Conservation (phyloP, 495 filamentous ascomycete species). For the Penicillium psychrofluorescens region DNA sequence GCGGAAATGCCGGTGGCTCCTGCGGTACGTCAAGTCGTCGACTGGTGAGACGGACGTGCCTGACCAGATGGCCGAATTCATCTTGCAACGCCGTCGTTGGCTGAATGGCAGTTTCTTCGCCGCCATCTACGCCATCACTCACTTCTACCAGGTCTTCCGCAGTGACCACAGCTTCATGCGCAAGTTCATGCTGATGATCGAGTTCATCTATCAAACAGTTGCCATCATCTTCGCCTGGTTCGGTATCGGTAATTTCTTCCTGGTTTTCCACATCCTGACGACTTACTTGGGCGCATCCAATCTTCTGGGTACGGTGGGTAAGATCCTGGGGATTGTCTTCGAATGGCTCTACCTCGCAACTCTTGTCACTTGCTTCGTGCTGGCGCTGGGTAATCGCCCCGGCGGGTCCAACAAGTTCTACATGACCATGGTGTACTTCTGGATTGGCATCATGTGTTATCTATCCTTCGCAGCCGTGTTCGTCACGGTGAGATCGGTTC, state of each 20-base stretch:
- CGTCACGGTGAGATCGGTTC: conserved; percentile 84
- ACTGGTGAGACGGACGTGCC: conserved; percentile 98
- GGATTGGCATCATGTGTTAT: conserved; percentile 92
- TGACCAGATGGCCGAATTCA: conserved; percentile 87
- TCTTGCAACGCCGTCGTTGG: conserved; percentile 94
- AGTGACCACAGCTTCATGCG: conserved; percentile 82
- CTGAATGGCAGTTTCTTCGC: conserved; percentile 98
- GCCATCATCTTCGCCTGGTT: conserved; percentile 99
- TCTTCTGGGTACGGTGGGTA: conserved; percentile 67
- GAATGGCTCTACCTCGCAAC: conserved; percentile 94
- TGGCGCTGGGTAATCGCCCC: conserved; percentile 94
- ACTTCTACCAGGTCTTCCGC: conserved; percentile 91
- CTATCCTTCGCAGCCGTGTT: conserved; percentile 91
- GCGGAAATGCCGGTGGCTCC: conserved; percentile 91
- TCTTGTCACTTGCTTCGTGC: conserved; percentile 88
- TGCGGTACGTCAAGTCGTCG: conserved; percentile 96
- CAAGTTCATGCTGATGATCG: conserved; percentile 82
- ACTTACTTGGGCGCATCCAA: conserved; percentile 62
- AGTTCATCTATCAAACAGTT: conserved; percentile 89
- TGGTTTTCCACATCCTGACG: conserved; percentile 97
- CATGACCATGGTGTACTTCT: conserved; percentile 95
- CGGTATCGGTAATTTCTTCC: conserved; percentile 96
- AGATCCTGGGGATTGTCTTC: conserved; percentile 79
- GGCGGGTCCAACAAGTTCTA: conserved; percentile 89
- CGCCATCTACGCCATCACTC: conserved; percentile 87